Evolutionary conservation across 2,329 filamentous ascomycete species (phyloP).

Genomic region (Ilyonectria destructans): DNA sequence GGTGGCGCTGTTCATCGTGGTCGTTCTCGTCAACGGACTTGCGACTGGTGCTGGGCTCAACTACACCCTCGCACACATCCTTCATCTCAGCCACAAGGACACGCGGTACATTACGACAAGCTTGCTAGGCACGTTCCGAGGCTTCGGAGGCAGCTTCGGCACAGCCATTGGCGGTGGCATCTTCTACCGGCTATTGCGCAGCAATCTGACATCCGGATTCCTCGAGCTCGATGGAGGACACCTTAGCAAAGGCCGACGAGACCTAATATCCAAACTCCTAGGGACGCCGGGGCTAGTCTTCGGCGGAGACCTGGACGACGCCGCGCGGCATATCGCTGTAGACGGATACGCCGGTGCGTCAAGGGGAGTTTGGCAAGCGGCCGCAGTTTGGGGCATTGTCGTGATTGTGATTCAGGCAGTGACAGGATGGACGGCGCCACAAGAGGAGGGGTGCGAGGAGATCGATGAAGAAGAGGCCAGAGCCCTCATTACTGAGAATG

Average conservation of each 20-base stretch:
- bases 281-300: conserved; percentile 69
- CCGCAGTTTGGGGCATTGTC: conserved; percentile 60
- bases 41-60: conserved; percentile 82
- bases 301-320: conserved; percentile 57
- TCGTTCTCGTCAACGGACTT: conserved; percentile 81
- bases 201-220: conserved; percentile 72
- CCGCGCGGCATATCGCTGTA: conserved; percentile 64
- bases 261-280: conserved; percentile 64
- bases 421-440: conserved; percentile 68
- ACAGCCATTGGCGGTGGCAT: conserved; percentile 85
- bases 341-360: conserved; percentile 64
- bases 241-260: conserved; percentile 53
- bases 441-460: conserved; percentile 61
- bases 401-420: conserved; percentile 65
- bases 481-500: conserved; percentile 48
- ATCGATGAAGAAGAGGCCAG: conserved; percentile 52
- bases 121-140: conserved; percentile 84
- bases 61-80: conserved; percentile 85
- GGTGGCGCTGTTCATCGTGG: conserved; percentile 68
- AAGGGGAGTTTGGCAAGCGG: conserved; percentile 64
- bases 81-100: conserved; percentile 78
- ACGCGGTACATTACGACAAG: conserved; percentile 85
- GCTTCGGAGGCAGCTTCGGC: conserved; percentile 87
- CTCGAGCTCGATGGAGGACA: conserved; percentile 59
- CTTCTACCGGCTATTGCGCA: conserved; percentile 76